Conservation (phyloP, 345 rosid genomes). For the Hypericum perforatum region DNA sequence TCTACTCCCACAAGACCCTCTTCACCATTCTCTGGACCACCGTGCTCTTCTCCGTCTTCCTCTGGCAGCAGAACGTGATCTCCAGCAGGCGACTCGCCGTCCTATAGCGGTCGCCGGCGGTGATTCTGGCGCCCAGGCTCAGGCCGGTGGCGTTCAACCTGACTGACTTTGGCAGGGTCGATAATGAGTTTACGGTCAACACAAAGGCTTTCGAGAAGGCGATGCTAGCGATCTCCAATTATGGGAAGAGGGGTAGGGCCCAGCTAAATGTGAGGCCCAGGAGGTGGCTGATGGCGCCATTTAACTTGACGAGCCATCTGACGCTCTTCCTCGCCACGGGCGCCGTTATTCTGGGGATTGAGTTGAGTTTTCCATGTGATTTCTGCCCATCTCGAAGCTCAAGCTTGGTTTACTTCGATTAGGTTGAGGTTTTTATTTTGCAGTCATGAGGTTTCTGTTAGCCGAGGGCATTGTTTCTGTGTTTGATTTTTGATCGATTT, state of each 20-base stretch:
- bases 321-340: slow-evolving; percentile 83
- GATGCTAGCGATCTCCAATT: slow-evolving; percentile 62
- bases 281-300: slow-evolving; percentile 89
- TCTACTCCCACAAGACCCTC: slow-evolving; percentile 67
- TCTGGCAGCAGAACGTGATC: slow-evolving; percentile 61
- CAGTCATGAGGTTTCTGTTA: too few relatives aligned
- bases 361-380: slow-evolving; percentile 41
- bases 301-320: slow-evolving; percentile 88
- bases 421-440: background rate
- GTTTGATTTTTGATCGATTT: too few relatives aligned
- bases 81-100: slow-evolving; percentile 28
- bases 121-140: slow-evolving; percentile 35
- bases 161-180: slow-evolving; percentile 86
- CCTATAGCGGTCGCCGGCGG: slow-evolving; percentile 29
- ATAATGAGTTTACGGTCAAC: slow-evolving; percentile 68
- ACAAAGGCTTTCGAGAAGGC: slow-evolving; percentile 92
- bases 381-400: background rate
- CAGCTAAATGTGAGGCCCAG: slow-evolving; percentile 97
- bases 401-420: background rate
- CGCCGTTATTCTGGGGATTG: slow-evolving; percentile 69
- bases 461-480: too few relatives aligned
- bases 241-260: slow-evolving; percentile 60
- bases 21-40: slow-evolving; percentile 71
- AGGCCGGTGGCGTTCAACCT: slow-evolving; percentile 62
- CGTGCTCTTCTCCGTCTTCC: slow-evolving; percentile 64